Base-by-base conservation (phyloP, 1,284 basidiomycete species). In the Stygiomarasmius scandens region DNA sequence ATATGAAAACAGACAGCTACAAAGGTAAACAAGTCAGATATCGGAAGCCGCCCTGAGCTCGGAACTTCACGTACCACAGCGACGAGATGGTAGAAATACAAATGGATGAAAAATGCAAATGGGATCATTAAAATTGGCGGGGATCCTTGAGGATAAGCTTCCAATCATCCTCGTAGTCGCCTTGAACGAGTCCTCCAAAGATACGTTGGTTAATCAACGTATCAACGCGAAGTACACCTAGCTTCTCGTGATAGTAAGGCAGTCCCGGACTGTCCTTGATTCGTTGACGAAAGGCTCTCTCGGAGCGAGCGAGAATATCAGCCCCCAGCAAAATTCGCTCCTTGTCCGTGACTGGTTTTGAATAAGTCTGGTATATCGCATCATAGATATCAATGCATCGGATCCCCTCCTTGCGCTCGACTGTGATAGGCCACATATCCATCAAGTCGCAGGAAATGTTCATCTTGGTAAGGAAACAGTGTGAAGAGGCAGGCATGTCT, bases 311-410 rank as follows among this genome's bases (percentile, higher is more conserved):
- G 6, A 41, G 11, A 41, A 41, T 19, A 6, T 41, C 38, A 12
- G 38, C 14, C 8, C 38, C 38, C 6, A 41, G n/a, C 4, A 41
- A 9, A 4, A 16, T 5, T n/a, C 16, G 6, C 62, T 77, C 80
- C 43, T 74, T 71, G 22, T 70, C 67, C 2, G 79, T 82, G 63
- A 86, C 68, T 14, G 72, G 70, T 41, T 70, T 66, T 44, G 76
- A 67, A 54, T 79, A 83, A 9, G 75, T 69, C 43, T 79, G 72
- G 63, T 81, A 77, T 20, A 87, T 82, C 16, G 75, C 79, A 44
- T 77, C 66, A 64, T 83, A 85, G 27, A 87, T 75, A 56, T 87
- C 85, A 16, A 77, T 68, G 63, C 81, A 79, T 25, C 77, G 71
- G 22, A 83, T 71, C 2, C 79, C 82, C 32, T 64, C 65, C 22